Percentiles rank a stretch among this genome's conserved stretches.
Conservation (phyloP, 306 rosid species). For the Cucurbita argyrosperma region DNA sequence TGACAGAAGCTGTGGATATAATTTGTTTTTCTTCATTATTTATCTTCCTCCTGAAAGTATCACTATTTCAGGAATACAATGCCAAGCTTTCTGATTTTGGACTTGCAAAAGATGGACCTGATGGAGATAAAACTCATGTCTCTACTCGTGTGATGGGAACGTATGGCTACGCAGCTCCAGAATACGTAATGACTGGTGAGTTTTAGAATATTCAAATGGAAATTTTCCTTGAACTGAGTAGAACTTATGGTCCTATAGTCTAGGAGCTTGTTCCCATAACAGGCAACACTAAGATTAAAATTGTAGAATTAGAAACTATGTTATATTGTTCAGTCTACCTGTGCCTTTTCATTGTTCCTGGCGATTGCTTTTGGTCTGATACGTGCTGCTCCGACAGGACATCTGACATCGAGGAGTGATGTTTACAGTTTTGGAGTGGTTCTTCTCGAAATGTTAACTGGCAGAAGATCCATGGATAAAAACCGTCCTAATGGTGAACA, state of each 20-base stretch:
- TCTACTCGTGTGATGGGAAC: conserved; percentile 99
- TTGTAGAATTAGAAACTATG: not conserved
- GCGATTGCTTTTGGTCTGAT: conserved; percentile 1
- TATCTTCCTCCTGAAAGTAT: conserved; percentile 15
- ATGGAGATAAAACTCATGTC: conserved; percentile 93
- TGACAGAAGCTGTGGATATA: conserved; percentile 10
- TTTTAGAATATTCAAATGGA: not conserved
- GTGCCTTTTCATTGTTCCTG: not conserved
- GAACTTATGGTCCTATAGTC: not conserved
- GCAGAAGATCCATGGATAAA: conserved; percentile 98
- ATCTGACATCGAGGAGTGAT: conserved; percentile 91
- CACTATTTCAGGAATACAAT: conserved; percentile 62
- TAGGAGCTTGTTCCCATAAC: not conserved
- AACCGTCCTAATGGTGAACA: conserved; percentile 89
- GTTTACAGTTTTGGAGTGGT: conserved; percentile 96
- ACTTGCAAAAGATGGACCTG: conserved; percentile 98
- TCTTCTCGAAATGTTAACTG: conserved; percentile 81
- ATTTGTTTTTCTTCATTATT: conserved; percentile 2
- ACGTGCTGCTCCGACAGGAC: conserved; percentile 39
- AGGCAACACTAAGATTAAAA: not conserved
- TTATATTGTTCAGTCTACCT: not conserved
- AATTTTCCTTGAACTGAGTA: not conserved
- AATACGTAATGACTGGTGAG: conserved; percentile 95
- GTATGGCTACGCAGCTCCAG: conserved; percentile 96
- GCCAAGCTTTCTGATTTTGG: conserved; percentile 98